Evolutionary conservation across 305 asterid species (phyloP), one percentile per base, ranked within the genome.

Genomic region (Solanum hybrid): DNA sequence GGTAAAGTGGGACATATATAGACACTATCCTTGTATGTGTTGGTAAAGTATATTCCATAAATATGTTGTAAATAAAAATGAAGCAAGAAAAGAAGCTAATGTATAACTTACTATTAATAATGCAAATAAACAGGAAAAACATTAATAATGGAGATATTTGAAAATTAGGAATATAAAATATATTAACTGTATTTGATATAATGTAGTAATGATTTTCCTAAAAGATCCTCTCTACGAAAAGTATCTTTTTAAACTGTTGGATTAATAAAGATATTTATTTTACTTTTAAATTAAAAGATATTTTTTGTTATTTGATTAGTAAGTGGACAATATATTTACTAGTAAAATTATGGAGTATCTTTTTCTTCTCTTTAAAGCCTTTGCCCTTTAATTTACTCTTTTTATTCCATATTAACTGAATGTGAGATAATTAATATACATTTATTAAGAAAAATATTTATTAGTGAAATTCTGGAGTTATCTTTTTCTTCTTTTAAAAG

Each of bases 31-130:
- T 81, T 26, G 2, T 40, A 5, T 42, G 72, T 29, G 87, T 82
- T 82, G 72, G 40, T 29, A 82, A 45, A 82, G 73, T 17, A 82
- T 45, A 82, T 82, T 82, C 87, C 87, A 82, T 82, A 45, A 82
- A 82, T 42, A 81, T 81, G 6, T 13, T 27, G 27, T 2, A 42
- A 81, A 10, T 82, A 42, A 82, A 72, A 42, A 82, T 82, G 5
- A n/a, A 81, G 2, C 24, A 40, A 42, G 9, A 81, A 7, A 42
- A 15, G 26, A 82, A 82, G 29, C 87, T 82, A 27, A 82, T 42
- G 3, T 15, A 82, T 82, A 81, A 26, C 5, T 27, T 82, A 4
- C 87, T 15, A 42, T 7, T 40, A 38, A 24, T 79, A 81, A 72
- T 27, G 35, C 15, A 81, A 42, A 27, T 19, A 81, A 8, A 27